Evolutionary conservation across 2,329 filamentous ascomycete genomes (phyloP).

Genomic region (Tolypocladium amazonense): DNA sequence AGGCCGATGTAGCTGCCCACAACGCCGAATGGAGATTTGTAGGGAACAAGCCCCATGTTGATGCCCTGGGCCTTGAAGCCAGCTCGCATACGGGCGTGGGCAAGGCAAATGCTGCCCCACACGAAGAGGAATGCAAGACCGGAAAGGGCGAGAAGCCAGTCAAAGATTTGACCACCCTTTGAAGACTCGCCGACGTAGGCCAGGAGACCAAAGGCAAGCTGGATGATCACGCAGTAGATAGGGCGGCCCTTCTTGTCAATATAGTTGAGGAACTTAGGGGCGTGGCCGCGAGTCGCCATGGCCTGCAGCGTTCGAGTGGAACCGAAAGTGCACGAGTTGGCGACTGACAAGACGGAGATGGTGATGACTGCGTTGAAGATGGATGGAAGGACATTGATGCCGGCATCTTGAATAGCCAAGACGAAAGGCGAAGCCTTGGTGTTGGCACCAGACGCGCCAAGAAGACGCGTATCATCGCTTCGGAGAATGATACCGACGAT

Average conservation of each 20-base stretch:
- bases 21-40: neutral
- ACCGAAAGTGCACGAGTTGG: conserved; percentile 77
- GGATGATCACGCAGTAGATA: conserved; percentile 53
- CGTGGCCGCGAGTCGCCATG: conserved; percentile 69
- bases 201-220: conserved; percentile 56
- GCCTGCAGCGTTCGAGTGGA: conserved; percentile 79
- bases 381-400: conserved; percentile 3
- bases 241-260: conserved; percentile 70
- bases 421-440: conserved; percentile 5
- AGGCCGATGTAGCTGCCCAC: neutral
- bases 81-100: conserved; percentile 69
- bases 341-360: conserved; percentile 35
- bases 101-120: conserved; percentile 66
- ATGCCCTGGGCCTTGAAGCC: neutral
- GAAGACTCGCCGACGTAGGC: conserved; percentile 54
- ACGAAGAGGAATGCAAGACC: conserved; percentile 62
- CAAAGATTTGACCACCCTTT: conserved; percentile 50
- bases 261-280: conserved; percentile 30
- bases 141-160: conserved; percentile 67
- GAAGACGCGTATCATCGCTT: conserved; percentile 9
- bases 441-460: neutral
- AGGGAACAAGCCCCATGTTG: neutral
- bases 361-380: conserved; percentile 54
- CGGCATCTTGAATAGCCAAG: conserved; percentile 5
- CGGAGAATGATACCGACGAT: conserved; percentile 11